A percentile compares a stretch with the other conserved stretches of the same genome.
Conservation (phyloP, 352 stramenopile genomes). For the Pythium sp. region DNA sequence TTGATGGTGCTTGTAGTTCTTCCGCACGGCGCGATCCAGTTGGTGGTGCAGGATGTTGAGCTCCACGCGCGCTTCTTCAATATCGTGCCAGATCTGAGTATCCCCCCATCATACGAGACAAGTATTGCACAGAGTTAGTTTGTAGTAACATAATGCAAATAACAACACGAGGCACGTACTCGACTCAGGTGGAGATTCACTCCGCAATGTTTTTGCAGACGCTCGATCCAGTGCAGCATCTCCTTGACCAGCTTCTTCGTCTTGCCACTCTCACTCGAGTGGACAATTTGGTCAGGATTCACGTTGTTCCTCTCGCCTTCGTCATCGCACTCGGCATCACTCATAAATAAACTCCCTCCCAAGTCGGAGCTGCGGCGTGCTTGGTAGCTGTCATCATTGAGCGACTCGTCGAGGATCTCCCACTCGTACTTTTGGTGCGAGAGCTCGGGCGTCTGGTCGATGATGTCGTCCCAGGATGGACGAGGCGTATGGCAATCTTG, state of each 20-base stretch:
- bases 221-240: constrained; percentile 78
- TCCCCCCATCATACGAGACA: no score
- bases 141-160: neutral
- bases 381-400: neutral
- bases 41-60: constrained; percentile 73
- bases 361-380: neutral
- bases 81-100: constrained; percentile 68
- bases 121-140: neutral
- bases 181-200: constrained; percentile 73
- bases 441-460: constrained; percentile 60
- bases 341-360: neutral
- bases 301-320: neutral
- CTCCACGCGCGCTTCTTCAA: constrained; percentile 74
- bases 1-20: constrained; percentile 17
- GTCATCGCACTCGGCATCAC: constrained; percentile 10
- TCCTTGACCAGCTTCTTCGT: constrained; percentile 64
- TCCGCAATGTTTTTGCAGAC: constrained; percentile 74
- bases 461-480: constrained; percentile 57
- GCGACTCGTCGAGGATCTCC: constrained; percentile 30
- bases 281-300: neutral
- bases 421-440: constrained; percentile 54
- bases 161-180: constrained; percentile 24
- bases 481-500: constrained; percentile 66
- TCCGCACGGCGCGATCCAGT: constrained; percentile 43
- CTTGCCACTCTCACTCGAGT: constrained; percentile 5